Conservation (phyloP, 2,329 filamentous ascomycete genomes). For the Epichloe coenophiala region DNA sequence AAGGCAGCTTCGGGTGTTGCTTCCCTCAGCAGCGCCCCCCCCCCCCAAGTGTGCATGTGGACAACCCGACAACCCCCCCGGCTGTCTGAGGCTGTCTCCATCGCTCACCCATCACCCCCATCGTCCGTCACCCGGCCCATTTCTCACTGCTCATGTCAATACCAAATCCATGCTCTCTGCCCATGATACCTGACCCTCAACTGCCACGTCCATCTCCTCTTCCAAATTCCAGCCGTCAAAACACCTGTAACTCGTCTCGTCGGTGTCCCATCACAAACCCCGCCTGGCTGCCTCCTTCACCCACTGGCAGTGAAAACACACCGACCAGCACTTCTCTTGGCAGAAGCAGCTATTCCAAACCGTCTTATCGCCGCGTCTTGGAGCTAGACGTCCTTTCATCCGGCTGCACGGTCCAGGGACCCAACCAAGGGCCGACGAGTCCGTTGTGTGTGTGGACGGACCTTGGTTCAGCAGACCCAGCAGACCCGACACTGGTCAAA, state of each 20-base stretch:
- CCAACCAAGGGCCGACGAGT: not conserved
- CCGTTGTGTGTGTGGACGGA: not conserved
- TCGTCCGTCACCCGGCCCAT: conserved; percentile 2
- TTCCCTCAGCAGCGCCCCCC: not conserved
- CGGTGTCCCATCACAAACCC: not conserved
- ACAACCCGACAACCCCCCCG: not conserved
- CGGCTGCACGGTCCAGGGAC: not conserved
- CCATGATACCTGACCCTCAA: conserved; percentile 1
- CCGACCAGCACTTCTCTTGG: not conserved
- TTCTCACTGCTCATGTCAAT: conserved; percentile 1
- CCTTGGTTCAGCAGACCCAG: not conserved
- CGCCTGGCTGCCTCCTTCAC: not conserved
- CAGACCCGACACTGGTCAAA: not conserved
- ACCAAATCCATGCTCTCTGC: not conserved
- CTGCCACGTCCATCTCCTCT: not conserved
- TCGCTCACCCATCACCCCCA: not conserved
- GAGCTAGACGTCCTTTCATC: not conserved
- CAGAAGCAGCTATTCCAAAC: not conserved
- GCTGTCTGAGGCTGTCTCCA: not conserved
- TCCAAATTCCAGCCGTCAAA: conserved; percentile 1
- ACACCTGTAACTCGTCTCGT: not conserved
- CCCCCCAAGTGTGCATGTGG: not conserved
- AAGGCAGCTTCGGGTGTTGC: not conserved
- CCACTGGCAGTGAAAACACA: not conserved
- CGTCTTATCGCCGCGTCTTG: not conserved